Conservation (phyloP, 805 yeast genomes). For the Yamadazyma sp. region DNA sequence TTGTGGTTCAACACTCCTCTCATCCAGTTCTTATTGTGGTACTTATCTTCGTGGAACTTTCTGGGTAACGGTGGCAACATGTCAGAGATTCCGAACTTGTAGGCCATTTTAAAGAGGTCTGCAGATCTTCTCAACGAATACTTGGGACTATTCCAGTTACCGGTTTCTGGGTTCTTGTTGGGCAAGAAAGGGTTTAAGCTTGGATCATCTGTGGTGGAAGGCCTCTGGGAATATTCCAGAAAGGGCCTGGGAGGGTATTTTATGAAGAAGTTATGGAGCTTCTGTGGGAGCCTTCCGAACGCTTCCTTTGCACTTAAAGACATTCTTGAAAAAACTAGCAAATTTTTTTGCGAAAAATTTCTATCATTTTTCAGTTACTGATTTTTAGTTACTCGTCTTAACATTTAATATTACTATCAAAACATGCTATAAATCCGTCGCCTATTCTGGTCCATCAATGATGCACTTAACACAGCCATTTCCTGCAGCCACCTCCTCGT, state of each 20-base stretch:
- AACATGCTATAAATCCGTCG: constrained; percentile 6
- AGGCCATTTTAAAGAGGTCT: constrained; percentile 79
- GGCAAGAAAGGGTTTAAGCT: constrained; percentile 86
- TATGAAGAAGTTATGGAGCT: constrained; percentile 70
- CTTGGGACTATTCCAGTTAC: constrained; percentile 72
- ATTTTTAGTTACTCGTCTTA: constrained; percentile 6
- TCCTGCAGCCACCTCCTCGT: constrained; percentile 66
- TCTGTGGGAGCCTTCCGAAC: constrained; percentile 64
- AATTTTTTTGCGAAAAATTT: constrained; percentile 7
- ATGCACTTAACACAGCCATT: constrained; percentile 73
- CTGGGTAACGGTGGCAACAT: constrained; percentile 70
- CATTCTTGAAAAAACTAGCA: constrained; percentile 18
- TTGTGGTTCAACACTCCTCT: constrained; percentile 77
- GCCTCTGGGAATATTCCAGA: constrained; percentile 59
- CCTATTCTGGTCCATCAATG: constrained; percentile 70
- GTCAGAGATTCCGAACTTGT: constrained; percentile 75
- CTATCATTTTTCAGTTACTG: constrained; percentile 1
- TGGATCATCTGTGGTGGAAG: constrained; percentile 64
- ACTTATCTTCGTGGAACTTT: constrained; percentile 78
- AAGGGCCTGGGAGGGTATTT: constrained; percentile 86
- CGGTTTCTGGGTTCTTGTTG: constrained; percentile 79
- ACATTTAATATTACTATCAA: constrained; percentile 10
- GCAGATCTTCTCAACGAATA: constrained; percentile 81
- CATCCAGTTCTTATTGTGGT: constrained; percentile 64
- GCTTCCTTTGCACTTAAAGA: constrained; percentile 40